Evolutionary conservation across 352 stramenopile genomes (phyloP), one percentile per base, ranked within the genome.

Genomic region (Pythium oligandrum): DNA sequence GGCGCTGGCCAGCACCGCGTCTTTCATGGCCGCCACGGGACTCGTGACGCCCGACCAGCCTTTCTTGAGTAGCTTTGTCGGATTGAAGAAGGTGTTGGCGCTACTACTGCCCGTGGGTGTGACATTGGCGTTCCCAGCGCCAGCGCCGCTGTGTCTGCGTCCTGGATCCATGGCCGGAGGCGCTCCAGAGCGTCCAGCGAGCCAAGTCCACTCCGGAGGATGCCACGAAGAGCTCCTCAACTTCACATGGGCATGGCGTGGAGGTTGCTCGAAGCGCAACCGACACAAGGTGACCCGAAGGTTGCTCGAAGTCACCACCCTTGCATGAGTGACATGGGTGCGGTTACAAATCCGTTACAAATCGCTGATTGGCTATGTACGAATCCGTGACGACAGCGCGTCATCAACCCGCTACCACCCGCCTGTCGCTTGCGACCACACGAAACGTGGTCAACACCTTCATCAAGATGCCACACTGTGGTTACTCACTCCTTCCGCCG

Each of bases 1-100:
- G 34, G 63, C 56, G 9, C 66, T 79, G 1, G 63, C 57, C 50
- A 78, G 63, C 44, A 86, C 63, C 40, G 80, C 71, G 60, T 87
- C 80, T 47, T 90, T 88, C 33, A 86, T 66, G n/a, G 72, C 69
- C 0, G 59, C 67, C 40, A 88, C 60, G 38, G 80, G 77, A 59
- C 73, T 90, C 42, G 67, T 80, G 53, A 90, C 59, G 40, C 77
- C 75, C 60, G 61, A 73, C 73, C 73, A 87, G n/a, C 71, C 75
- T 51, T 71, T 75, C 70, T 85, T 86, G 44, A 87, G 67, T 55
- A 88, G 64, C 12, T 70, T 69, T 7, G 63, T 66, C 30, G 80
- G 75, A 12, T 77, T 87, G 63, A 88, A 69, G 30, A 77, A 70
- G 44, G 55, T 73, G 74, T 75, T 82, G 33, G 51, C 44, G 48